A percentile compares a stretch with the other conserved stretches of the same genome.
These are phyloP conservation scores for Penicillium malachiteum DNA, from an alignment of 495 filamentous ascomycete species.

Conservation along the genomic window DNA sequence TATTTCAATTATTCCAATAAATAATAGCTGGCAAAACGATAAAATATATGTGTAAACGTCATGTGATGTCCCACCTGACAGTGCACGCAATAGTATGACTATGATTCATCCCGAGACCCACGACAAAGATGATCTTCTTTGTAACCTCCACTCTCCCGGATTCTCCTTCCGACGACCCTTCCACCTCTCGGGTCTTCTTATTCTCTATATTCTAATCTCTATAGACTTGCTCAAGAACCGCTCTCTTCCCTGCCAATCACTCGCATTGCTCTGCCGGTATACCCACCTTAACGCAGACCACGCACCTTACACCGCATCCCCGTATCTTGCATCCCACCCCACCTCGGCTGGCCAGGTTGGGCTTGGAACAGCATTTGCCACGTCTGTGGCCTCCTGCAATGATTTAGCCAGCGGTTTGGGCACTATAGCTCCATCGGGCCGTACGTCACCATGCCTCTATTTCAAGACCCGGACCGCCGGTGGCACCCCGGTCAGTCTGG, in stretches of 20 bases:
- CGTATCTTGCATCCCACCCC: constrained; percentile 8
- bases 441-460: constrained; percentile 40
- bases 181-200: constrained; percentile 1
- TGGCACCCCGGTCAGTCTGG: constrained; percentile 31
- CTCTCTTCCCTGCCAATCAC: constrained; percentile 22
- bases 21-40: too few species aligned
- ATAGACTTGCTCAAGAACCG: neutral
- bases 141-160: constrained; percentile 12
- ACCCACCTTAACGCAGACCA: constrained; percentile 4
- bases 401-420: constrained; percentile 13
- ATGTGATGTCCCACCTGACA: too few species aligned
- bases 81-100: neutral
- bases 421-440: constrained; percentile 13
- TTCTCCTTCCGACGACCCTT: constrained; percentile 6
- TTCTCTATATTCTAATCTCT: constrained; percentile 9
- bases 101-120: constrained; percentile 27
- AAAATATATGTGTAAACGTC: too few species aligned
- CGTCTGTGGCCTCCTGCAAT: constrained; percentile 23
- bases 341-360: constrained; percentile 17
- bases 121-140: constrained; percentile 19
- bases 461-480: constrained; percentile 39
- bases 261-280: constrained; percentile 12
- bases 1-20: too few species aligned
- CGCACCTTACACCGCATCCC: constrained; percentile 26
- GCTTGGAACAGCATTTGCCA: constrained; percentile 19